A percentile compares a stretch with the other conserved stretches of the same genome.
Evolutionary conservation across 1,139 yeast genomes (phyloP).

Genomic region (Blastobotrys apis): DNA sequence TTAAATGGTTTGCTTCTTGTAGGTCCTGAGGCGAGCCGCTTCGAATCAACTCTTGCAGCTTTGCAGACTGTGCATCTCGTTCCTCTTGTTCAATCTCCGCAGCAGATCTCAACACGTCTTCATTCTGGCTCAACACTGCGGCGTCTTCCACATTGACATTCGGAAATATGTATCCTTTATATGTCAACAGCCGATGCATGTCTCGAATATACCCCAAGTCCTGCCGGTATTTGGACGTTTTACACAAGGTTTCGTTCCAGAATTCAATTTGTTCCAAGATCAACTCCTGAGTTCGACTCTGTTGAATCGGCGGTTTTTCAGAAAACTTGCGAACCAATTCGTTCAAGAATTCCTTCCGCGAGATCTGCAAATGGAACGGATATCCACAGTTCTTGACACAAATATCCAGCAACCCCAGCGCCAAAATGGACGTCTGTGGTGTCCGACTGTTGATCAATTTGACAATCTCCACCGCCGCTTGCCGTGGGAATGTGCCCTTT

Average conservation of each 20-base stretch:
- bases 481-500: slow-evolving; percentile 87
- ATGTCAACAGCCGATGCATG: slow-evolving; percentile 85
- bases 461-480: slow-evolving; percentile 89
- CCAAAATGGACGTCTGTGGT: slow-evolving; percentile 67
- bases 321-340: slow-evolving; percentile 92
- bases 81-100: slow-evolving; percentile 92
- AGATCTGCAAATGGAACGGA: slow-evolving; percentile 91
- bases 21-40: slow-evolving; percentile 95
- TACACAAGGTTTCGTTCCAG: slow-evolving; percentile 95
- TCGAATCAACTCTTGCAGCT: slow-evolving; percentile 89
- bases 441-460: slow-evolving; percentile 78
- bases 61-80: slow-evolving; percentile 87
- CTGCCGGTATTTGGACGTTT: slow-evolving; percentile 82
- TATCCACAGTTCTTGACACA: slow-evolving; percentile 97
- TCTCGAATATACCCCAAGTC: slow-evolving; percentile 90
- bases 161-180: slow-evolving; percentile 90
- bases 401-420: slow-evolving; percentile 66
- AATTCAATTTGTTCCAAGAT: slow-evolving; percentile 90
- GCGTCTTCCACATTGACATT: slow-evolving; percentile 87
- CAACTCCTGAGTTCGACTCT: slow-evolving; percentile 75
- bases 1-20: slow-evolving; percentile 91
- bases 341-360: slow-evolving; percentile 89
- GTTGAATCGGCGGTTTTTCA: slow-evolving; percentile 86
- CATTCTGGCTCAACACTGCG: slow-evolving; percentile 90
- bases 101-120: slow-evolving; percentile 69